Evolutionary conservation across 768 basidiomycete species (phyloP).

Genomic region (Pleurotus salmoneostramineus): DNA sequence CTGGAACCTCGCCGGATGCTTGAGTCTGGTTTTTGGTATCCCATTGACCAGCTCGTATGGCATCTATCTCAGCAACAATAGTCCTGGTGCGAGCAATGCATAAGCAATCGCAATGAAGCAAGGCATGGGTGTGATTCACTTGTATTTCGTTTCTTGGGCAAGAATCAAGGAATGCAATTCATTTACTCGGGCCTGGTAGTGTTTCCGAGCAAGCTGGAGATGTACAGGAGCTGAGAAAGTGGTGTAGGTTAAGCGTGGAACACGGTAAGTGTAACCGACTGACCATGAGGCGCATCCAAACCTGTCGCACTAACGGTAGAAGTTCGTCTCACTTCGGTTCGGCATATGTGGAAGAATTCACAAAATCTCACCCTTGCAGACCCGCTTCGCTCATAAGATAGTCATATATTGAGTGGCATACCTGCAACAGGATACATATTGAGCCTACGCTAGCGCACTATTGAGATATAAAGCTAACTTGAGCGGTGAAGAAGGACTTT

Average conservation of each 20-base stretch:
- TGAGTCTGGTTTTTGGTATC: conserved; percentile 45
- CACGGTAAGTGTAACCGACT: conserved; percentile 11
- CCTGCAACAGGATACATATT: conserved; percentile 31
- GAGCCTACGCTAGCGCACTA: conserved; percentile 9
- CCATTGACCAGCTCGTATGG: conserved; percentile 66
- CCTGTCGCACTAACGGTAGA: conserved; percentile 26
- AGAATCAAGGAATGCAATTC: conserved; percentile 72
- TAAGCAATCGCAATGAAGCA: neutral
- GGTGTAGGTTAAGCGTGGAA: conserved; percentile 7
- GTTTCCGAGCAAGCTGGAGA: conserved; percentile 68
- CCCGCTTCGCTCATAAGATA: conserved; percentile 66
- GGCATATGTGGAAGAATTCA: neutral
- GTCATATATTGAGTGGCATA: conserved; percentile 64
- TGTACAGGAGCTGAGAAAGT: conserved; percentile 52
- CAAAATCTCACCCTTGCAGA: conserved; percentile 51
- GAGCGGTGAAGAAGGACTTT: conserved; percentile 62
- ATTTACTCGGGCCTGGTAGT: conserved; percentile 63
- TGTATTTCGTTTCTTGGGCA: conserved; percentile 76
- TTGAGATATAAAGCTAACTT: conserved; percentile 37
- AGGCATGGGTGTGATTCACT: conserved; percentile 34
- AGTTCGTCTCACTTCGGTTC: neutral
- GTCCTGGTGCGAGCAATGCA: conserved; percentile 32
- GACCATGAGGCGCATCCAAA: conserved; percentile 52
- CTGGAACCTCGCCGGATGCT: conserved; percentile 15
- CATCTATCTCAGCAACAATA: conserved; percentile 71